Conservation (phyloP, 73 alveolate species). For the Tetrahymena thermophila region DNA sequence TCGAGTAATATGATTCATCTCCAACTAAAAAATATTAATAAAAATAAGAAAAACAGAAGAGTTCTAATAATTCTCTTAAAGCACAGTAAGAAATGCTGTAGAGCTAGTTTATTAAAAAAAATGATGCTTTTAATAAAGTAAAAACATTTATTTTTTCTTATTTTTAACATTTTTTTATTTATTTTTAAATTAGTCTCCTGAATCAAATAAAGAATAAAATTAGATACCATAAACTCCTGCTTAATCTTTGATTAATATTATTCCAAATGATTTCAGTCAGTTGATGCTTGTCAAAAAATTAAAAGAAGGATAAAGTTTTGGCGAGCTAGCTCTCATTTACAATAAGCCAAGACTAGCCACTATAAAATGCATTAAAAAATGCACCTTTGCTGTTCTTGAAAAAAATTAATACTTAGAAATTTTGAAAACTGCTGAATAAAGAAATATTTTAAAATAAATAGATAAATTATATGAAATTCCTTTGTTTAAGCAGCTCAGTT, state of each 20-base stretch:
- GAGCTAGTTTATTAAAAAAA: not conserved
- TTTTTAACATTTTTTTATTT: not conserved
- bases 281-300: slow-evolving; percentile 18
- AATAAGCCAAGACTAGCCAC: slow-evolving; percentile 62
- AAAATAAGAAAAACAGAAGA: not conserved
- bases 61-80: not conserved
- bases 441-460: not conserved
- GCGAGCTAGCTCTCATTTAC: slow-evolving; percentile 53
- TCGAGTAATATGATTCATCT: not conserved
- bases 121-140: not conserved
- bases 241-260: not conserved
- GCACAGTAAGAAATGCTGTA: not conserved
- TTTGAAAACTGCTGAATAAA: slow-evolving; percentile 21
- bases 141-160: too few relatives aligned
- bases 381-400: slow-evolving; percentile 39
- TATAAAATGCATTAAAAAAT: slow-evolving; percentile 28
- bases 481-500: not conserved
- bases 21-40: not conserved
- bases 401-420: slow-evolving; percentile 37
- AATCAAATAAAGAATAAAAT: not conserved
- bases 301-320: slow-evolving; percentile 40
- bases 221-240: not conserved
- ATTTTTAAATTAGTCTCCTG: not conserved
- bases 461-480: not conserved
- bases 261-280: not conserved